Conservation (phyloP, 192 early-diverging fungal species). For the Rhizophagus clarus region DNA sequence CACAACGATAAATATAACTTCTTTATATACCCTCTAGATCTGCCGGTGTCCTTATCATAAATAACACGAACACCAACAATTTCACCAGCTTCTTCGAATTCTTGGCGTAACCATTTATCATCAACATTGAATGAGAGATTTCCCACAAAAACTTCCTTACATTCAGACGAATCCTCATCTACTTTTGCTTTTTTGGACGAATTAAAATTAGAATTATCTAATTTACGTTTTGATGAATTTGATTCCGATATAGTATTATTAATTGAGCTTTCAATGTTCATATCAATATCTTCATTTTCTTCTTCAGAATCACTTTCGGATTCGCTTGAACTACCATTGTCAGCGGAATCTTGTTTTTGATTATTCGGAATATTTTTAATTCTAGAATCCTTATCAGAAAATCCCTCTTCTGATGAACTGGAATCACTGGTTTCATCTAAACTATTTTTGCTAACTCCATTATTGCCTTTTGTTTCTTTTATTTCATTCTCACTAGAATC, state of each 20-base stretch:
- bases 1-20: background rate
- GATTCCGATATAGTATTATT: too few species aligned
- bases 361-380: background rate
- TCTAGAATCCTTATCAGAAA: background rate
- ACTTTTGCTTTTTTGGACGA: conserved; percentile 5
- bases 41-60: conserved; percentile 68
- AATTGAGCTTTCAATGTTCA: background rate
- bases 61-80: conserved; percentile 77
- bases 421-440: background rate
- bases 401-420: background rate
- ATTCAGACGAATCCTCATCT: background rate
- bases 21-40: conserved; percentile 67
- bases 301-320: background rate
- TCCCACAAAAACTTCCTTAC: conserved; percentile 69
- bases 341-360: background rate
- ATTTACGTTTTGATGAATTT: background rate
- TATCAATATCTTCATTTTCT: background rate
- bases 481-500: background rate
- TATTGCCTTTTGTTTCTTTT: background rate
- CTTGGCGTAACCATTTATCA: conserved; percentile 62
- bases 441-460: background rate
- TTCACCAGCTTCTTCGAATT: conserved; percentile 71
- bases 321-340: background rate
- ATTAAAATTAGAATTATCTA: background rate
- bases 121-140: conserved; percentile 72